Percentiles rank a stretch among this genome's conserved stretches.
Conservation (phyloP, 2,329 filamentous ascomycete genomes). For the Aplosporella prunicola region DNA sequence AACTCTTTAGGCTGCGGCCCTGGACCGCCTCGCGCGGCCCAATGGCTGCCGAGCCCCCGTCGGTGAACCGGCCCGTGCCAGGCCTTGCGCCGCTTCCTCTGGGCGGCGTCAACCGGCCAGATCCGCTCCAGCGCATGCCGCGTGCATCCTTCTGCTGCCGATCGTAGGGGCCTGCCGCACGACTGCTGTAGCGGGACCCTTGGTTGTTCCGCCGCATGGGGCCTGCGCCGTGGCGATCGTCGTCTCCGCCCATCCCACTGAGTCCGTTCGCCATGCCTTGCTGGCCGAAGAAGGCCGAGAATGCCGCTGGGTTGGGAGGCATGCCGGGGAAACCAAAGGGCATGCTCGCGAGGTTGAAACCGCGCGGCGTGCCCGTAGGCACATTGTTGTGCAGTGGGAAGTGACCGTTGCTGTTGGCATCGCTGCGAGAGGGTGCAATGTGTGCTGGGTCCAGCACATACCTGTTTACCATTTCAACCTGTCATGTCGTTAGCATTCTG, state of each 20-base stretch:
- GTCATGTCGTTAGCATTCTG: constrained; percentile 8
- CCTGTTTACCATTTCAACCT: constrained; percentile 85
- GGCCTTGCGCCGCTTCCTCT: constrained; percentile 37
- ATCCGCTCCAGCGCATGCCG: constrained; percentile 40
- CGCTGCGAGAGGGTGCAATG: constrained; percentile 84
- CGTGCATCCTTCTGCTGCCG: constrained; percentile 29
- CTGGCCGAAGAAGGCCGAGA: constrained; percentile 41
- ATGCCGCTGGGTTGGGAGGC: constrained; percentile 28
- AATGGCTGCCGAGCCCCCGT: constrained; percentile 61
- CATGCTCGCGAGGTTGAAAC: constrained; percentile 77
- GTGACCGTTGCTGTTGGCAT: constrained; percentile 92
- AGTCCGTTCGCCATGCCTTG: constrained; percentile 34
- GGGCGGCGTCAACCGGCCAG: constrained; percentile 39
- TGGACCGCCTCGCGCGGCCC: constrained; percentile 87
- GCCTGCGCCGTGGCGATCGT: constrained; percentile 31
- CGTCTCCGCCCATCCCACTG: constrained; percentile 48
- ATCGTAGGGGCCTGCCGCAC: constrained; percentile 30
- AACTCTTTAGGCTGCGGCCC: constrained; percentile 87
- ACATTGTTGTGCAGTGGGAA: constrained; percentile 75
- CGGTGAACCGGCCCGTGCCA: constrained; percentile 54
- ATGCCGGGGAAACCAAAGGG: constrained; percentile 49
- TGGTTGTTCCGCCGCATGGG: constrained; percentile 33
- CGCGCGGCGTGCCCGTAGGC: constrained; percentile 75
- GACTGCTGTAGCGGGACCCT: constrained; percentile 26
- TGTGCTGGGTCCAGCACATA: constrained; percentile 93